These are phyloP conservation scores for Hymenoscyphus infarciens DNA, from an alignment of 2,329 filamentous ascomycete genomes.

Conservation along the genomic window DNA sequence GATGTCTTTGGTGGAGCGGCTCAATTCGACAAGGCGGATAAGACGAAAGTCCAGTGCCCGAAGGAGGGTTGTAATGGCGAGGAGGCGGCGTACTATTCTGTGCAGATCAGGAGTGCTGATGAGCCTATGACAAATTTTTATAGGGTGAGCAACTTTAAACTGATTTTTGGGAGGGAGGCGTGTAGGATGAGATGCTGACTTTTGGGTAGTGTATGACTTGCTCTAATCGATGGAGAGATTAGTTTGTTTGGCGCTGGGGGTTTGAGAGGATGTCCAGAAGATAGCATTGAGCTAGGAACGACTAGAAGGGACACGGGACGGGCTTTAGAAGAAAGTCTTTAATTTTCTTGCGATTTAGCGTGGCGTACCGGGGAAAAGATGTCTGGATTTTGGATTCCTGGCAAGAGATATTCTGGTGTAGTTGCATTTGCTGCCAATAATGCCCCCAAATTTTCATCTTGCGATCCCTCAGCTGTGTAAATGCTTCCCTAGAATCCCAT, in stretches of 20 bases:
- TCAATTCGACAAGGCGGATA: conserved; percentile 89
- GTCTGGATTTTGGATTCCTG: background rate
- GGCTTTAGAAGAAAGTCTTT: conserved; percentile 2
- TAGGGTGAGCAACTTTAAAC: conserved; percentile 53
- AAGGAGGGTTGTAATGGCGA: conserved; percentile 75
- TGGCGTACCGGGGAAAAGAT: conserved; percentile 21
- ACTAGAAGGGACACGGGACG: background rate
- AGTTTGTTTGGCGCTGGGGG: background rate
- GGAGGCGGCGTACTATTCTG: conserved; percentile 90
- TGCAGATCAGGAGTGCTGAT: conserved; percentile 96
- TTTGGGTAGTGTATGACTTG: conserved; percentile 60
- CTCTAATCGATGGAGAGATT: conserved; percentile 58
- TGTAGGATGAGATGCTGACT: conserved; percentile 11
- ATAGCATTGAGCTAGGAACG: background rate
- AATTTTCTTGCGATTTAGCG: conserved; percentile 29
- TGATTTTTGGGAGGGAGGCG: background rate
- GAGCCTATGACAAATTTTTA: conserved; percentile 98
- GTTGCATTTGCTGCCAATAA: background rate
- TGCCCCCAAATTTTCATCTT: background rate
- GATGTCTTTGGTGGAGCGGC: conserved; percentile 86
- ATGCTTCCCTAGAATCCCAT: background rate
- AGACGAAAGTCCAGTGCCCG: conserved; percentile 77
- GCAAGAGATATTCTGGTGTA: background rate
- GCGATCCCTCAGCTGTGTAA: conserved; percentile 12
- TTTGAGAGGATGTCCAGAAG: background rate